Evolutionary conservation across 73 alveolate genomes (phyloP), one percentile per base, ranked within the genome.

Genomic region (Paramecium sexaurelia): DNA sequence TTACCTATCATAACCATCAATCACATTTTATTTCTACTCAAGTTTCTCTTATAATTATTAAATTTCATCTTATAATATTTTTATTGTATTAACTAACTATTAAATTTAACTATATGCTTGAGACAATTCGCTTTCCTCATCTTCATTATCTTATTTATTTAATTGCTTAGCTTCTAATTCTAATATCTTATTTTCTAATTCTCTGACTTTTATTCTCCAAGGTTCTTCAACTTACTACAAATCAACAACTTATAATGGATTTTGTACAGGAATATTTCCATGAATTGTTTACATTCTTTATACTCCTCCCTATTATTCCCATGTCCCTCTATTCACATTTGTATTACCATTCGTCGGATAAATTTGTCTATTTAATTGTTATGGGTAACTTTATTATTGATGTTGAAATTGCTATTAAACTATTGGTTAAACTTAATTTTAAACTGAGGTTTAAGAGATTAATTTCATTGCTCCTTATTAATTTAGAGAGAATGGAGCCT

Each of bases 81-180:
- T 61, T 0, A 61, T 61, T 61, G 83, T 61, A 20, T 61, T 61
- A 61, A 61, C 83, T 32, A 61, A 61, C 51, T 61, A 61, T 61
- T 61, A 61, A 61, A 61, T 61, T 61, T 61, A 61, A 32, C 83
- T 61, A 61, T 61, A 61, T 61, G 83, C 83, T 61, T 61, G 17
- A 29, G 83, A 61, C n/a, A 61, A 61, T 61, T 61, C 83, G 26
- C 83, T 61, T 32, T 61, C 83, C 43, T 61, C 39, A 61, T 61
- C 83, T 11, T 61, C 83, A 61, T 61, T 19, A 10, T 61, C 83
- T 24, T 5, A 26, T 61, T 61, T 61, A 10, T 2, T 61, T 61
- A 9, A 61, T 61, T 61, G 26, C 24, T 61, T 1, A 10, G 39
- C 29, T 24, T 61, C 83, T 19, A 61, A 61, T 61, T 61, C 47